Conservation (phyloP, 116 monocot genomes). For the Dioscorea cayenensis region DNA sequence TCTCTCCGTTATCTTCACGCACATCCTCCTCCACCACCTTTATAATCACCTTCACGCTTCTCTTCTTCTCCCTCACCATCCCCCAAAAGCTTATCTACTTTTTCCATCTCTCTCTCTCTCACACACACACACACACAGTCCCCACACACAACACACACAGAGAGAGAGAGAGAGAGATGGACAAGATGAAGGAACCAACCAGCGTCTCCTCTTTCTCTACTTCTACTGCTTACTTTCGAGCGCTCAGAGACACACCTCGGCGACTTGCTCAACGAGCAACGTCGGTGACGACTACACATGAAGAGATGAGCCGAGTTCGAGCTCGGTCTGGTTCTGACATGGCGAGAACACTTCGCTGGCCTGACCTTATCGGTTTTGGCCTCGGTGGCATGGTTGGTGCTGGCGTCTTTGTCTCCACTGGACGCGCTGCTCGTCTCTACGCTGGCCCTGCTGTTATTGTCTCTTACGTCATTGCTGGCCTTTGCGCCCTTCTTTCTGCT, state of each 20-base stretch:
- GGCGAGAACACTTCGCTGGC: slow-evolving; percentile 62
- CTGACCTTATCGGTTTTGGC: slow-evolving; percentile 72
- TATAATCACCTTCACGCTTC: too few relatives aligned
- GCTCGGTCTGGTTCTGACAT: slow-evolving; percentile 74
- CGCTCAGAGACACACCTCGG: slow-evolving; percentile 45
- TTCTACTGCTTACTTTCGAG: slow-evolving; percentile 36
- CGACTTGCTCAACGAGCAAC: slow-evolving; percentile 16
- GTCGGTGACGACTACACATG: slow-evolving; percentile 59
- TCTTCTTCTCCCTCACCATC: too few relatives aligned
- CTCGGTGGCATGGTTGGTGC: slow-evolving; percentile 96
- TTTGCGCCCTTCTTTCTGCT: slow-evolving; percentile 91
- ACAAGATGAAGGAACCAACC: neutral
- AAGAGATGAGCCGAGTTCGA: slow-evolving; percentile 83
- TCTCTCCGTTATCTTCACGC: too few relatives aligned
- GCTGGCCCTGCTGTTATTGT: slow-evolving; percentile 74
- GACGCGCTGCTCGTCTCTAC: slow-evolving; percentile 44
- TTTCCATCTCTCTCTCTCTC: too few relatives aligned
- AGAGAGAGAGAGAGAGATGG: neutral
- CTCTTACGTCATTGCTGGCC: slow-evolving; percentile 94
- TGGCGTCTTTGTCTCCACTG: slow-evolving; percentile 81
- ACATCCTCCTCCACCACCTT: too few relatives aligned
- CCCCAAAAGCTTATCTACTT: too few relatives aligned
- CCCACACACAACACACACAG: too few relatives aligned
- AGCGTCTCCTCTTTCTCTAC: slow-evolving; percentile 58
- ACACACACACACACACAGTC: too few relatives aligned